Conservation (phyloP, 1,284 basidiomycete genomes). For the Sutorius eximius region DNA sequence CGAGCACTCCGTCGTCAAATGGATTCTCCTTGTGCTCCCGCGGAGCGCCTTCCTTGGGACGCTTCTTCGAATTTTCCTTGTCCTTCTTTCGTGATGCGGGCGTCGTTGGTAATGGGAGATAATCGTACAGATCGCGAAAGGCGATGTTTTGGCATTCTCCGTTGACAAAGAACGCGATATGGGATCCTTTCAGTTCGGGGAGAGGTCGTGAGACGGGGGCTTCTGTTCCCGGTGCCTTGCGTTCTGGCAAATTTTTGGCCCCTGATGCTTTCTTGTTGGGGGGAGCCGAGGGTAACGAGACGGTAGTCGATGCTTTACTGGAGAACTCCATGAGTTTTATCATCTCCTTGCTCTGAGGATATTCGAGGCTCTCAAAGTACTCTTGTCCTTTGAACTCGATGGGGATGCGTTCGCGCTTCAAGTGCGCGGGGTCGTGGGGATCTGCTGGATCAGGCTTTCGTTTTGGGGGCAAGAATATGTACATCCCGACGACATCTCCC, state of each 20-base stretch:
- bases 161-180: constrained; percentile 90
- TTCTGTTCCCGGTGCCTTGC: constrained; percentile 28
- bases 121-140: constrained; percentile 90
- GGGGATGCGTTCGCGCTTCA: constrained; percentile 84
- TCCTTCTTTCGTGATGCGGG: constrained; percentile 55
- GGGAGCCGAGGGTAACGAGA: constrained; percentile 55
- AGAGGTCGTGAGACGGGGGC: constrained; percentile 58
- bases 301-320: constrained; percentile 54
- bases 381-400: constrained; percentile 96
- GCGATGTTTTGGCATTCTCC: constrained; percentile 86
- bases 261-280: constrained; percentile 64
- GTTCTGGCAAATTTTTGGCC: constrained; percentile 64
- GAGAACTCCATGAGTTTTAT: constrained; percentile 74
- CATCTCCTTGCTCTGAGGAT: constrained; percentile 94
- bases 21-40: constrained; percentile 78
- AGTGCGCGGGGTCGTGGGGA: constrained; percentile 69
- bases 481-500: constrained; percentile 93
- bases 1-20: constrained; percentile 92
- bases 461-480: constrained; percentile 81
- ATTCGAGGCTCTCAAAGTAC: constrained; percentile 95
- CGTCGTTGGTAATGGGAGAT: constrained; percentile 76
- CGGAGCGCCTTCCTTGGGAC: constrained; percentile 59
- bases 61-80: constrained; percentile 50
- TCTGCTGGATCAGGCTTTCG: constrained; percentile 56
- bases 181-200: constrained; percentile 71